Evolutionary conservation across 768 basidiomycete species (phyloP).

Genomic region (Suillus discolor): DNA sequence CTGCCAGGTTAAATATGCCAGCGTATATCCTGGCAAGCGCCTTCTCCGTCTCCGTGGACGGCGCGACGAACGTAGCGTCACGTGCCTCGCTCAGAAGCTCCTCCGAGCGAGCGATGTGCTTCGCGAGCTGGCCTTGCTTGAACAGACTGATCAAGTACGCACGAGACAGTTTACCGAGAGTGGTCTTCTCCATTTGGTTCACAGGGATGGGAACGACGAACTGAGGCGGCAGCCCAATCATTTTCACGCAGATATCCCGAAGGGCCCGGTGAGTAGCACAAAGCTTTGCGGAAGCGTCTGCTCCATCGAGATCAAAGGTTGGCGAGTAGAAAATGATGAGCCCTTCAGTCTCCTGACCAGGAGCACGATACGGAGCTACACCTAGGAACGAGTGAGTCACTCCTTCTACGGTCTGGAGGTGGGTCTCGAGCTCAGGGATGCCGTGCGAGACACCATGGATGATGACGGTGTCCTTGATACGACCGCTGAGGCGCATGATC

Average conservation of each 20-base stretch:
- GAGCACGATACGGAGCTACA: slow-evolving; percentile 39
- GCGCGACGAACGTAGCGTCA: slow-evolving; percentile 22
- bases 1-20: slow-evolving; percentile 32
- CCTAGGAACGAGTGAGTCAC: slow-evolving; percentile 34
- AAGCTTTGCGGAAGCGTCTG: slow-evolving; percentile 27
- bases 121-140: slow-evolving; percentile 35
- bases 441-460: slow-evolving; percentile 42
- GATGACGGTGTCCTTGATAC: slow-evolving; percentile 43
- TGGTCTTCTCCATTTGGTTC: slow-evolving; percentile 42
- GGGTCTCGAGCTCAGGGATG: slow-evolving; percentile 37
- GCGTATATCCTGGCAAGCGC: slow-evolving; percentile 32
- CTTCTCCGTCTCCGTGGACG: slow-evolving; percentile 29
- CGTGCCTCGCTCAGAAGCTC: slow-evolving; percentile 26
- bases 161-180: slow-evolving; percentile 46
- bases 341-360: slow-evolving; percentile 41
- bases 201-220: slow-evolving; percentile 40
- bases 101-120: slow-evolving; percentile 31
- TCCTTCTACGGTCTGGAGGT: slow-evolving; percentile 39
- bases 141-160: slow-evolving; percentile 38
- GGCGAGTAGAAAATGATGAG: slow-evolving; percentile 41
- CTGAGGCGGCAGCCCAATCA: slow-evolving; percentile 38
- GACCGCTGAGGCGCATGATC: slow-evolving; percentile 37
- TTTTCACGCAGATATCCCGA: slow-evolving; percentile 31
- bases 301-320: slow-evolving; percentile 24
- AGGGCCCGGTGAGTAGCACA: slow-evolving; percentile 33